Conservation (phyloP, 768 basidiomycete species). For the Glaciozyma antarctica region DNA sequence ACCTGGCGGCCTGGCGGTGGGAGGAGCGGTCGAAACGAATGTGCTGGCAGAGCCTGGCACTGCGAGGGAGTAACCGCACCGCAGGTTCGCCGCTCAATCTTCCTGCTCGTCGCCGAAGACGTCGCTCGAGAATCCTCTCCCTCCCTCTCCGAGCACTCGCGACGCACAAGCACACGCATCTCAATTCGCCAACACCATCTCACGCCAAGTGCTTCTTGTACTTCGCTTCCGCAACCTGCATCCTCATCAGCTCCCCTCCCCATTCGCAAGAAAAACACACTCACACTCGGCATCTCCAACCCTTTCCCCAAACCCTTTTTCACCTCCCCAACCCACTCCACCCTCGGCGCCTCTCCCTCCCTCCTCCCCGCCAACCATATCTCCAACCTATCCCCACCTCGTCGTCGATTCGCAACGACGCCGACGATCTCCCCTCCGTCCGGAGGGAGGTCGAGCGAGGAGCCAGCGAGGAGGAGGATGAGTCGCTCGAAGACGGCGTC, state of each 20-base stretch:
- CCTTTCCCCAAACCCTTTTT: constrained; percentile 15
- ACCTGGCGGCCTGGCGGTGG: no score
- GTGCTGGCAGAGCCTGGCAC: background rate
- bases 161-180: no score
- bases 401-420: constrained; percentile 21
- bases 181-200: background rate
- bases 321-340: constrained; percentile 18
- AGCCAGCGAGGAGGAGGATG: constrained; percentile 26
- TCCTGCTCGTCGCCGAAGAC: no score
- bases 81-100: no score
- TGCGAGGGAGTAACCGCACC: background rate
- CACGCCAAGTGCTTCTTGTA: background rate
- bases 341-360: constrained; percentile 8
- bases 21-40: no score
- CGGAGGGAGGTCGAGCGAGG: constrained; percentile 13
- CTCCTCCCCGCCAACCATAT: constrained; percentile 21
- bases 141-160: no score
- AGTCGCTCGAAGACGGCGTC: constrained; percentile 28
- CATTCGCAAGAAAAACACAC: background rate
- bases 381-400: constrained; percentile 22
- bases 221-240: background rate
- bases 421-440: constrained; percentile 20
- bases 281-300: constrained; percentile 13
- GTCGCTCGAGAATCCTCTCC: no score
- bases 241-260: background rate